Base-by-base conservation (phyloP, 2,329 filamentous ascomycete genomes). In the Pseudocercospora fijiensis region DNA sequence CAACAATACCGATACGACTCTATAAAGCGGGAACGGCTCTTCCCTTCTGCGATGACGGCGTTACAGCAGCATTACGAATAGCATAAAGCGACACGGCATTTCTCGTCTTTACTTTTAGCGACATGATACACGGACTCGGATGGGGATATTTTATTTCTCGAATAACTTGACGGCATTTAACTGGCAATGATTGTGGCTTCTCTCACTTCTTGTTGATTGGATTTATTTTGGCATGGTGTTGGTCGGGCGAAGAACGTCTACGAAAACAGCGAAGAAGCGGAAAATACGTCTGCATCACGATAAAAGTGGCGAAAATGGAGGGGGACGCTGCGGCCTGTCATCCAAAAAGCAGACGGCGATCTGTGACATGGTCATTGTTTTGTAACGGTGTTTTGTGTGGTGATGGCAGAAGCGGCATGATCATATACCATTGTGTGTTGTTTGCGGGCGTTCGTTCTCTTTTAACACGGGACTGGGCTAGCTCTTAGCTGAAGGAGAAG, bases 51-150 rank as follows among this genome's bases (percentile, higher is more conserved):
- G 66, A 69, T 59, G 65, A 70, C 64, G 68, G 68, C 66, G 68
- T 68, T 69, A 59, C 58, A 64, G 60, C 67, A 68, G 68, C 68
- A 70, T 68, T 64, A 70, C 66, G 68, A 70, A 68, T 64, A 64
- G 65, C 61, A 66, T 61, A 49, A 58, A 66, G 67, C 49, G 61
- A 52, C 49, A 67, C 65, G 64, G 63, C 65, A 64, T 68, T 61
- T 55, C 61, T 67, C 58, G 58, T 52, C 56, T 57, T 56, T 61
- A 52, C 58, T 33, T 51, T 62, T 37, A 60, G 58, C 58, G 64
- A 56, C 28, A 56, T 24, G 61, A 66, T 63, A 66, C 49, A 66
- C 49, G 43, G 61, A 58, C 59, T 53, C 57, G 45, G 59, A 43
- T 33, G 18, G 53, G 28, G n/a, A 18, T 18, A 20, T 24, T 37